Evolutionary conservation across 495 filamentous ascomycete genomes (phyloP).

Genomic region (Thozetella sp.): DNA sequence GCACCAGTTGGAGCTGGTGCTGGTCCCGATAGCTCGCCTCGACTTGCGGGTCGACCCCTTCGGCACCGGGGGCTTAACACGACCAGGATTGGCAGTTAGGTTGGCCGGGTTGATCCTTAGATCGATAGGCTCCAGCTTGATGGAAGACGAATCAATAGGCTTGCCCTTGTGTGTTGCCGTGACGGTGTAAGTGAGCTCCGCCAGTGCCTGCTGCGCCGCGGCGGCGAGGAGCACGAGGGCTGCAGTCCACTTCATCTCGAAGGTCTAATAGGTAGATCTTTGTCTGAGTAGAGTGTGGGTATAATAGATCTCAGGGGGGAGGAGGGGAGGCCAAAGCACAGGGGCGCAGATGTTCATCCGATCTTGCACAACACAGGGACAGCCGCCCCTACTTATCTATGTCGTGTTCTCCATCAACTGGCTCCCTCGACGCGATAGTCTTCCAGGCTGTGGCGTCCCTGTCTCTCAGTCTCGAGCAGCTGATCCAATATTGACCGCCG

Average conservation of each 20-base stretch:
- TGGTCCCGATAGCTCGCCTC: slow-evolving; percentile 15
- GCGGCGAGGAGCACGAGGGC: slow-evolving; percentile 14
- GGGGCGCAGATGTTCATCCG: too few species aligned
- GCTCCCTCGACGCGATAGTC: background rate
- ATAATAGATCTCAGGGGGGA: too few species aligned
- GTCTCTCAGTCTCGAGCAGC: background rate
- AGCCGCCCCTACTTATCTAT: background rate
- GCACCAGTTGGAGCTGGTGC: slow-evolving; percentile 27
- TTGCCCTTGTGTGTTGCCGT: slow-evolving; percentile 22
- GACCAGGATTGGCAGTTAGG: background rate
- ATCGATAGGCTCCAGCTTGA: slow-evolving; percentile 23
- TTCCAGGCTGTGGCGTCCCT: background rate
- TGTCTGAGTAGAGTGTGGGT: too few species aligned
- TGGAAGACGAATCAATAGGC: slow-evolving; percentile 19
- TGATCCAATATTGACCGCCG: background rate
- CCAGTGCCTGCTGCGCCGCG: slow-evolving; percentile 12
- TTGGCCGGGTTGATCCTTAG: slow-evolving; percentile 5
- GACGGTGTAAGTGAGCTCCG: slow-evolving; percentile 19
- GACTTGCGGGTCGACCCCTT: slow-evolving; percentile 2
- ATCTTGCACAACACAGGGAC: too few species aligned
- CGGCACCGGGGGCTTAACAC: background rate
- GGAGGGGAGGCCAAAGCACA: too few species aligned
- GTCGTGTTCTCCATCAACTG: too few species aligned
- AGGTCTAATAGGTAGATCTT: too few species aligned
- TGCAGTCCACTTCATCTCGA: slow-evolving; percentile 12